Base-by-base conservation (phyloP, 176 grass and related monocot genomes). In the Metroxylon sagu region DNA sequence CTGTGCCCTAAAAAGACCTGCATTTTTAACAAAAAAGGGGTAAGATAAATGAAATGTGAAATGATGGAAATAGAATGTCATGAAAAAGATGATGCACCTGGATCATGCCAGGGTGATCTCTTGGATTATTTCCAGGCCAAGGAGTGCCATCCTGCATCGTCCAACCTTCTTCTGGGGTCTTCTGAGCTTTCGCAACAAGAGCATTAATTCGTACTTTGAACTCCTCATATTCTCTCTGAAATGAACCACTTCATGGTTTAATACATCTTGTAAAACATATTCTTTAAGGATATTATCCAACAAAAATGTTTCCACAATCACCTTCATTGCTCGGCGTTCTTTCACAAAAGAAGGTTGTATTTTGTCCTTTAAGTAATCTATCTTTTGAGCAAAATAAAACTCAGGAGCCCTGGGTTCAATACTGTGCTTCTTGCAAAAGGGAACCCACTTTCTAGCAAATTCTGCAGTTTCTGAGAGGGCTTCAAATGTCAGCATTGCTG, bases 381-480 rank as follows among this genome's bases (percentile, higher is more conserved):
- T 95, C 74, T 95, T 95, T 80, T 90, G 90, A 70, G 83, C 82
- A 78, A 95, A 95, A 60, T 95, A 95, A 83, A 89, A 95, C 55
- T 95, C 90, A 57, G 90, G 90, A 70, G 90, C 90, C 61, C 86
- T 82, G 48, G 86, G 90, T 75, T 95, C 90, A 48, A 95, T 89
- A 59, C 67, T 82, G 52, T 89, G 86, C 55, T 82, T 90, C 49
- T 95, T 95, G 68, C 90, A 95, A 65, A 95, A 90, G 15, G 90
- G 90, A 29, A 95, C 86, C 90, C 90, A 95, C 73, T 95, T 95
- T 52, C 83, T 78, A 53, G 90, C 90, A 49, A 95, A 95, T 61
- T 95, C 90, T 5, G 90, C 71, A 58, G 90, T 95, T 67, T 95
- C 86, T 39, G 90, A 90, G 3, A 95, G 60, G 26, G 74, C 67